Evolutionary conservation across 306 rosid genomes (phyloP).

Genomic region (Cicer judaicum): DNA sequence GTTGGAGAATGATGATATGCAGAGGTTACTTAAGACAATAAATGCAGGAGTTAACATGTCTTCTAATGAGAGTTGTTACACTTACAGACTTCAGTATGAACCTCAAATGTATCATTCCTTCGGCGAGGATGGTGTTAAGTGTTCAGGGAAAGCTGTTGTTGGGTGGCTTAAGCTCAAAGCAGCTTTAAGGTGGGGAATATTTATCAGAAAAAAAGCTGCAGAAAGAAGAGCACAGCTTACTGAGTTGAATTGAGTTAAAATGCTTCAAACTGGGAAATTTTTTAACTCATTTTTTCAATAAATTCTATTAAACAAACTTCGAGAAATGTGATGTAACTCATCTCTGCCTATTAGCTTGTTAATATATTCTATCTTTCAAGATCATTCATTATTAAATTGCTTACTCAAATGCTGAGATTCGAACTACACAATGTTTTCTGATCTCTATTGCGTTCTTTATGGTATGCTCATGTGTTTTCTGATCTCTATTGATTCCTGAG

Average conservation of each 20-base stretch:
- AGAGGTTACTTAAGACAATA: slow-evolving; percentile 67
- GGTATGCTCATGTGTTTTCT: no score
- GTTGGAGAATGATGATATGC: slow-evolving; percentile 89
- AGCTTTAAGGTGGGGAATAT: slow-evolving; percentile 91
- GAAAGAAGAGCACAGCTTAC: slow-evolving; percentile 86
- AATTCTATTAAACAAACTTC: no score
- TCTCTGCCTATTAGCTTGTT: no score
- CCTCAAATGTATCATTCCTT: slow-evolving; percentile 58
- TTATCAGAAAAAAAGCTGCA: slow-evolving; percentile 76
- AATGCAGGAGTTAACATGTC: slow-evolving; percentile 58
- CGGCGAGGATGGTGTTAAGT: slow-evolving; percentile 52
- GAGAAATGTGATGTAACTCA: no score
- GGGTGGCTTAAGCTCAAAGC: slow-evolving; percentile 97
- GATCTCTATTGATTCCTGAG: no score
- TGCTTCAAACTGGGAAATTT: slow-evolving; percentile 36
- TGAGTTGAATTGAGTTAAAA: slow-evolving; percentile 64
- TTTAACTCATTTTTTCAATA: slow-evolving; percentile 27
- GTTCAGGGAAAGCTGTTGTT: slow-evolving; percentile 80
- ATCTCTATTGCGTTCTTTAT: no score
- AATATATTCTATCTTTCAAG: no score
- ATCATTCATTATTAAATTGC: no score
- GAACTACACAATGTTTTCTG: no score
- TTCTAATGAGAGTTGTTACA: slow-evolving; percentile 58
- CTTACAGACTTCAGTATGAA: slow-evolving; percentile 63
- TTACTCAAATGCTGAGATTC: no score